Evolutionary conservation across 2,329 filamentous ascomycete genomes (phyloP).

Genomic region (Exophiala dermatitidis): DNA sequence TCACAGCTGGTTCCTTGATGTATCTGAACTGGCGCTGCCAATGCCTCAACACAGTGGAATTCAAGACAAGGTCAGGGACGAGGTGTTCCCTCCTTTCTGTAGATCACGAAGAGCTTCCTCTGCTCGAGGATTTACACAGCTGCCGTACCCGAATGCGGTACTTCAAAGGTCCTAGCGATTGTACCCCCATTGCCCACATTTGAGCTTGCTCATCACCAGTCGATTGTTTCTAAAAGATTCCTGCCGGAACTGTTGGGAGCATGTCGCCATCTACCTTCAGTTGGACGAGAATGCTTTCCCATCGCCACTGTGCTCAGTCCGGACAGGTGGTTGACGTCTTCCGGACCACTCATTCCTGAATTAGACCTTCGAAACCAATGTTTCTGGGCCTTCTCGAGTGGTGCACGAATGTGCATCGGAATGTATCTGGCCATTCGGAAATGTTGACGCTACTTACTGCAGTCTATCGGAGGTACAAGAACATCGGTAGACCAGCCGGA

Average conservation of each 20-base stretch:
- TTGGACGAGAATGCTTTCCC: conserved; percentile 41
- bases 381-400: conserved; percentile 38
- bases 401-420: conserved; percentile 38
- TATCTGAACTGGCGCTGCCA: conserved; percentile 47
- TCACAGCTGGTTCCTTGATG: conserved; percentile 47
- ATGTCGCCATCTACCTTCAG: conserved; percentile 32
- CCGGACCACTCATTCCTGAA: conserved; percentile 20
- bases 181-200: conserved; percentile 45
- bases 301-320: conserved; percentile 40
- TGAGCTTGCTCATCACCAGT: conserved; percentile 36
- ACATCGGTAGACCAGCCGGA: conserved; percentile 31
- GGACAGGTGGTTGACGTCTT: conserved; percentile 23
- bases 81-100: conserved; percentile 32
- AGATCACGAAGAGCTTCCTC: conserved; percentile 32
- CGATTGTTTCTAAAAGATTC: conserved; percentile 30
- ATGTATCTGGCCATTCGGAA: conserved; percentile 43
- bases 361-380: conserved; percentile 21
- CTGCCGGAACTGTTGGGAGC: conserved; percentile 29
- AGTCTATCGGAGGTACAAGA: conserved; percentile 39
- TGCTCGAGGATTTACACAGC: conserved; percentile 34
- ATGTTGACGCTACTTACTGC: conserved; percentile 44
- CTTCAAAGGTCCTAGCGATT: conserved; percentile 45
- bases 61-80: conserved; percentile 41
- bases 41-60: conserved; percentile 36
- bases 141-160: conserved; percentile 43